Base-by-base conservation (phyloP, 2,329 filamentous ascomycete species). In the Fusarium hainanense region DNA sequence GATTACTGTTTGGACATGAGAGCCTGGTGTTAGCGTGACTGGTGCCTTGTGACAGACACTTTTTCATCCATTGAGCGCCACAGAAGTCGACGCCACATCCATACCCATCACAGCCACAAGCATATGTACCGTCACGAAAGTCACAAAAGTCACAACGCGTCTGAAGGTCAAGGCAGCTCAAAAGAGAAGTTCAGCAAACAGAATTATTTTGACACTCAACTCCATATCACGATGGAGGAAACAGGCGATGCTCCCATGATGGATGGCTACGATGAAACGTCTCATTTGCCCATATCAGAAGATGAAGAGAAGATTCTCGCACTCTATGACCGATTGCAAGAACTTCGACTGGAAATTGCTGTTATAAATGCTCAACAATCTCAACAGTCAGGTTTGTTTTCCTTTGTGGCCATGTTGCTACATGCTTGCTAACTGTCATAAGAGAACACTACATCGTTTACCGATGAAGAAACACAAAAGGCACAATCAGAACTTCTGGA, bases 281-380 rank as follows among this genome's bases (percentile, higher is more conserved):
- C 72, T 20, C 71, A 76, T 62, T 83, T 89, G 40, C 82, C 85
- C 10, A 82, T 95, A 44, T 92, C 90, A 3, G 84, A 88, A 37
- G 84, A 87, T 63, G 93, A 97, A 79, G 82, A 85, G 73, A 85
- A 85, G 68, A 85, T 91, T 28, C 82, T 96, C 37, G 85, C 88
- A 42, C 85, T 94, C 50, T 92, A 93, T 79, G 90, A 94, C 77
- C 86, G 87, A 70, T 82, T 93, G 27, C 88, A 91, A 74, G 89
- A 92, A 77, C 84, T 94, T 46, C 88, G 90, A 74, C 81, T 95
- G 23, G 90, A 96, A 80, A 87, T 90, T 58, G 90, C 90, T 40
- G 83, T 96, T 41, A 79, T 94, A 14, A 84, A 81, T 46, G 85
- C 85, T 7, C 84, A 85, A 48, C 76, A 80, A n/a, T 65, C 74